Percentiles rank a stretch among this genome's conserved stretches.
These are phyloP conservation scores for Panellus pusillus DNA, from an alignment of 768 basidiomycete genomes.

Conservation along the genomic window DNA sequence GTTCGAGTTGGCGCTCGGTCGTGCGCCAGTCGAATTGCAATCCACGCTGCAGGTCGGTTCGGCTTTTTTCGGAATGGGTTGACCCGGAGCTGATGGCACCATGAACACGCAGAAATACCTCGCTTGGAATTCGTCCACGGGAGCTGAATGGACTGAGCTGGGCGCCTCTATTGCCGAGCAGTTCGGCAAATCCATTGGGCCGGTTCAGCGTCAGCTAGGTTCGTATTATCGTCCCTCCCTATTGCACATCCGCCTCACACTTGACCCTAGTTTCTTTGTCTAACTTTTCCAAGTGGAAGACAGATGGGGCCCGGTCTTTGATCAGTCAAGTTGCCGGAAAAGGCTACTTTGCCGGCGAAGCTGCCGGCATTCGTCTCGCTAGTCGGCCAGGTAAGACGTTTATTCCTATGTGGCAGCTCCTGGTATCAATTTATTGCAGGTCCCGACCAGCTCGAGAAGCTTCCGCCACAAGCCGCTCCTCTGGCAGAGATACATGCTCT, in stretches of 20 bases:
- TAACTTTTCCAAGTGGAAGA: constrained; percentile 59
- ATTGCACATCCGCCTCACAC: constrained; percentile 1
- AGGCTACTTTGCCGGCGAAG: constrained; percentile 87
- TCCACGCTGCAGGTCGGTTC: constrained; percentile 88
- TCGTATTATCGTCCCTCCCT: constrained; percentile 23
- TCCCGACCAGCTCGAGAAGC: constrained; percentile 57
- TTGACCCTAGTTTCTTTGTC: constrained; percentile 50
- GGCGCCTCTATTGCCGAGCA: constrained; percentile 89
- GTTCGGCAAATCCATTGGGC: constrained; percentile 79
- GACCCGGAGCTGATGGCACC: background rate
- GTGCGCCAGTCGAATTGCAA: constrained; percentile 90
- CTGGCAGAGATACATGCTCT: constrained; percentile 63
- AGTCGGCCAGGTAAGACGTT: constrained; percentile 57
- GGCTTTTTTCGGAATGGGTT: constrained; percentile 18
- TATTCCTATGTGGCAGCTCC: background rate
- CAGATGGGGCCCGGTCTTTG: constrained; percentile 80
- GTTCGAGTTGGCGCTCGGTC: constrained; percentile 83
- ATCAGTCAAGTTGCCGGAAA: constrained; percentile 88
- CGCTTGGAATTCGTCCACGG: constrained; percentile 63
- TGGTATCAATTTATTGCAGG: constrained; percentile 35
- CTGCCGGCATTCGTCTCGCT: constrained; percentile 75
- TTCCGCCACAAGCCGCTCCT: constrained; percentile 60
- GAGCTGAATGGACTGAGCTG: constrained; percentile 81
- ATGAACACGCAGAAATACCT: constrained; percentile 81
- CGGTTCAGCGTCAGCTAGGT: constrained; percentile 77